Evolutionary conservation across 495 filamentous ascomycete genomes (phyloP), one percentile per base, ranked within the genome.

Genomic region (Aspergillus affinis): DNA sequence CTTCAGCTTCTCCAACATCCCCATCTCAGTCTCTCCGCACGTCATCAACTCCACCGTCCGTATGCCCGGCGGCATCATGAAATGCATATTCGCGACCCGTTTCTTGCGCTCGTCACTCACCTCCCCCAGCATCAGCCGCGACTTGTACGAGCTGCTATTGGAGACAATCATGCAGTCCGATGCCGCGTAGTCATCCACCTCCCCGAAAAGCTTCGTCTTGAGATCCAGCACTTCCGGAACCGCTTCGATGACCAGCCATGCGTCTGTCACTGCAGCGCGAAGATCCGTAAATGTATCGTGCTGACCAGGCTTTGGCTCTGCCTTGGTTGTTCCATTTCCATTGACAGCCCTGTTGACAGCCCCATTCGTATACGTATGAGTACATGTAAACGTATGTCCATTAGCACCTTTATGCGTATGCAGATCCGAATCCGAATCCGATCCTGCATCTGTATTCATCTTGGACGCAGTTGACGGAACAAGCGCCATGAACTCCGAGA

Each of bases 31-130:
- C n/a, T 70, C 54, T 0, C 82, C 82, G 64, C 68, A 65, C 0
- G 82, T 81, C 83, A 87, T 86, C 54, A 87, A 51, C 69, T 86
- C 83, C 5, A 85, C 81, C 13, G 65, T 72, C 6, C 64, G 62
- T 49, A 76, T 74, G 29, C 59, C 60, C 0, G 82, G 83, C 53
- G 82, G 84, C 72, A 85, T 83, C 20, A 70, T 69, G 60, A 77
- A 86, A 68, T 85, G 82, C 54, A 74, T 78, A 62, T 86, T 86
- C 12, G 71, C 54, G 64, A 58, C 72, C 65, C 20, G 61, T 49
- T 32, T 62, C 48, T 45, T 63, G 8, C 64, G 46, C 18, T 67
- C 60, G 1, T 36, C 20, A 0, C 48, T 47, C 1, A 72, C 48
- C 13, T 65, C 65, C 0, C 29, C 49, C 18, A 67, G 19, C 70